Evolutionary conservation across 306 rosid species (phyloP).

Genomic region (Cercis canadensis): DNA sequence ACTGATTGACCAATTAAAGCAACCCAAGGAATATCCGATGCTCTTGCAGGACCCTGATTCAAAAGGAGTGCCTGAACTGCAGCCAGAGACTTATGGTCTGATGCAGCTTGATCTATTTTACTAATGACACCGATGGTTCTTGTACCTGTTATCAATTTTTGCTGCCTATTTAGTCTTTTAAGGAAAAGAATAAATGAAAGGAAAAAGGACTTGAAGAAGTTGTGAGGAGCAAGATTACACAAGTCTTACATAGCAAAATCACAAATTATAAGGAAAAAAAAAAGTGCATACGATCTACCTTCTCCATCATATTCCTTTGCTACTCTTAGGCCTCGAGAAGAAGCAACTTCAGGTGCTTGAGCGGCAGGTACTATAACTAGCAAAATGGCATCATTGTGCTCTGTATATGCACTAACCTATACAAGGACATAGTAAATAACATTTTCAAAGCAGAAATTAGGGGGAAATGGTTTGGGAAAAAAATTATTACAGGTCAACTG

Average conservation of each 20-base stretch:
- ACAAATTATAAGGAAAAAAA: too few species aligned
- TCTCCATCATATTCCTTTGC: constrained; percentile 92
- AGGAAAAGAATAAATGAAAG: constrained; percentile 9
- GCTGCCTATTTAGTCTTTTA: constrained; percentile 31
- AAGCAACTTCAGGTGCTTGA: constrained; percentile 89
- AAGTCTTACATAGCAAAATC: constrained; percentile 4
- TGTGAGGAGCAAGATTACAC: constrained; percentile 1
- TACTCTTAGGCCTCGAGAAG: constrained; percentile 80
- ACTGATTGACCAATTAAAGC: constrained; percentile 96
- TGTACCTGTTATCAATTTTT: constrained; percentile 62
- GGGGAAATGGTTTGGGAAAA: too few species aligned
- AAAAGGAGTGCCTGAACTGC: constrained; percentile 92
- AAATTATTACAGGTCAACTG: background rate
- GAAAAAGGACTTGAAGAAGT: constrained; percentile 21
- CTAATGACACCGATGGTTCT: constrained; percentile 90
- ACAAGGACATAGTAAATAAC: constrained; percentile 40
- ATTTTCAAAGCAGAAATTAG: background rate
- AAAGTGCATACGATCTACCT: constrained; percentile 53
- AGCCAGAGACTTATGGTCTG: constrained; percentile 87
- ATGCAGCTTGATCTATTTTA: constrained; percentile 95
- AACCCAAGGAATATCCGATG: constrained; percentile 92
- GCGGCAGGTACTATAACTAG: constrained; percentile 86
- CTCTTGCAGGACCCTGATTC: constrained; percentile 90
- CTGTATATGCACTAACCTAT: constrained; percentile 90
- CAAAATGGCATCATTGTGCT: constrained; percentile 92